Conservation (phyloP, 208 protist species). For the Blastocrithidia nonstop region DNA sequence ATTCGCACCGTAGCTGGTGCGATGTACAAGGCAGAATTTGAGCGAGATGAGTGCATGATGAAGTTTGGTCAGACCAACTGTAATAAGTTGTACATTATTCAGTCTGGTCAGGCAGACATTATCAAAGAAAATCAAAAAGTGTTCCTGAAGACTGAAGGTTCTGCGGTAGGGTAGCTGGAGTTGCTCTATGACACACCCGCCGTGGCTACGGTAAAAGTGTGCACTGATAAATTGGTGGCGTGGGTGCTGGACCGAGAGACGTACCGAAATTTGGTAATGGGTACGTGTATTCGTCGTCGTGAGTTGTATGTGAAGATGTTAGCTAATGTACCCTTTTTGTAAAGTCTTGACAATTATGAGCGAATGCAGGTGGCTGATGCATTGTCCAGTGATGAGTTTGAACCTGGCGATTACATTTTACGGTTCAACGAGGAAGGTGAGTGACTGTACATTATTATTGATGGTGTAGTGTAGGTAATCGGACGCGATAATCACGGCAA, state of each 20-base stretch:
- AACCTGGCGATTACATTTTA: constrained; percentile 71
- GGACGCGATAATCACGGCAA: constrained; percentile 54
- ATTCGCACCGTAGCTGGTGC: constrained; percentile 52
- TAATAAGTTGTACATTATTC: constrained; percentile 82
- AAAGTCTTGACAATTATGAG: constrained; percentile 69
- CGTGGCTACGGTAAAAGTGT: constrained; percentile 74
- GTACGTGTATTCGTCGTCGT: constrained; percentile 64
- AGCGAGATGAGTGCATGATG: constrained; percentile 64
- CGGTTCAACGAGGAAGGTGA: constrained; percentile 75
- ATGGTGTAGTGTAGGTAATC: constrained; percentile 75
- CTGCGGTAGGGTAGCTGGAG: constrained; percentile 78
- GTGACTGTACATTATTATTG: constrained; percentile 85
- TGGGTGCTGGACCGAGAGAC: constrained; percentile 84
- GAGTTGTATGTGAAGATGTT: constrained; percentile 69
- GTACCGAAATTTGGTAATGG: constrained; percentile 86
- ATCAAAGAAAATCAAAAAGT: constrained; percentile 82
- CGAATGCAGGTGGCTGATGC: constrained; percentile 79
- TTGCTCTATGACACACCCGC: constrained; percentile 81
- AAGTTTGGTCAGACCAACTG: constrained; percentile 47
- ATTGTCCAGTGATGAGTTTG: constrained; percentile 68
- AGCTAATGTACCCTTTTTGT: constrained; percentile 58
- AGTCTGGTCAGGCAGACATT: constrained; percentile 65
- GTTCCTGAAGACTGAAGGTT: constrained; percentile 75
- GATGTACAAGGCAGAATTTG: constrained; percentile 65
- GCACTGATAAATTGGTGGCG: constrained; percentile 46